These are phyloP conservation scores for Quercus phellos DNA, from an alignment of 331 rosid species.

Conservation along the genomic window DNA sequence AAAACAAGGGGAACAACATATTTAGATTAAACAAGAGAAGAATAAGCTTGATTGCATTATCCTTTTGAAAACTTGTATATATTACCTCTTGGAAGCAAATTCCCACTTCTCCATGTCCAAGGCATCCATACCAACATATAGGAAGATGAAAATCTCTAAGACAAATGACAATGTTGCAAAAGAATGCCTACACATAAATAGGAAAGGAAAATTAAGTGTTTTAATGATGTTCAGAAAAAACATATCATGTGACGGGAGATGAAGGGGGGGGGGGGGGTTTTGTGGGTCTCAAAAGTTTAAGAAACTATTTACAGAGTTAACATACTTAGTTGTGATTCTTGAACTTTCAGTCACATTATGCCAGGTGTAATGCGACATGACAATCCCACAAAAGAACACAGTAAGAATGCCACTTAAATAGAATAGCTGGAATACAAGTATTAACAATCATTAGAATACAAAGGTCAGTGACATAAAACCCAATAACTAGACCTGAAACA, in stretches of 20 bases:
- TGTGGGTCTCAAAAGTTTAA: neutral
- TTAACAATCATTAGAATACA: conserved; percentile 12
- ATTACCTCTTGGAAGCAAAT: conserved; percentile 47
- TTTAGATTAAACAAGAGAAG: neutral
- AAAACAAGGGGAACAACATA: neutral
- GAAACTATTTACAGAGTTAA: neutral
- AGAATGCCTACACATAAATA: conserved; percentile 47
- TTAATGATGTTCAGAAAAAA: neutral
- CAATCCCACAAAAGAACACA: conserved; percentile 72
- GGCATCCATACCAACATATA: conserved; percentile 80
- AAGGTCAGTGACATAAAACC: neutral
- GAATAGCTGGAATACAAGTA: conserved; percentile 41
- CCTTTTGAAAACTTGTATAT: neutral
- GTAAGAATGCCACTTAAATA: conserved; percentile 59
- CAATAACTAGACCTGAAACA: neutral
- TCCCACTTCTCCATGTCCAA: conserved; percentile 68
- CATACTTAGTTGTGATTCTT: conserved; percentile 60
- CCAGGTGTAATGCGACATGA: conserved; percentile 78
- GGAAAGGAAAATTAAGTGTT: neutral
- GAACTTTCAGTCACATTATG: conserved; percentile 50
- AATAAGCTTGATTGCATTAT: neutral
- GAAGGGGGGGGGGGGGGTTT: neutral
- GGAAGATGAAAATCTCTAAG: conserved; percentile 60
- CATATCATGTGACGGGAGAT: neutral
- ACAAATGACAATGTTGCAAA: conserved; percentile 57